These are phyloP conservation scores for Coemansia javaensis DNA, from an alignment of 192 early-diverging fungal genomes.

Conservation along the genomic window DNA sequence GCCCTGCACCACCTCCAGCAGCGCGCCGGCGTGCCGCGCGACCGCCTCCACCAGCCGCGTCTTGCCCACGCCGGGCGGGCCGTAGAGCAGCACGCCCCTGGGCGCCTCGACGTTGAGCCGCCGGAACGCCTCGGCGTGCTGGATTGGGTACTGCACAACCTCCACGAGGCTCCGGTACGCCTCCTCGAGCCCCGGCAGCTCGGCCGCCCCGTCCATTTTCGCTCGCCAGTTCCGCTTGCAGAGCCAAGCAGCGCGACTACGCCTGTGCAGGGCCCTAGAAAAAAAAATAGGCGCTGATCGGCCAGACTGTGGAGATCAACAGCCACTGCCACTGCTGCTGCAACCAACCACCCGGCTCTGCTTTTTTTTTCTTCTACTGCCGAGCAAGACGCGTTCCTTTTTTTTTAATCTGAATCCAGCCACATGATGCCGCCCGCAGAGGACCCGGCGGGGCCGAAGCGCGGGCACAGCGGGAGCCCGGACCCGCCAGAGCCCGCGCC, in stretches of 20 bases:
- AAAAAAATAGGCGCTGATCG: too few species aligned
- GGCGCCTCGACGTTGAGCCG: conserved; percentile 74
- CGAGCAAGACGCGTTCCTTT: too few species aligned
- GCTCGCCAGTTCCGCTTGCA: too few species aligned
- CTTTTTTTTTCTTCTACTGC: too few species aligned
- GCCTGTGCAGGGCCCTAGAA: too few species aligned
- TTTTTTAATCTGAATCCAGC: too few species aligned
- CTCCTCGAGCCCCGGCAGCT: conserved; percentile 65
- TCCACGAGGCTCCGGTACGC: conserved; percentile 73
- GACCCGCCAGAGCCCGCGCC: neutral
- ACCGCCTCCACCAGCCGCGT: conserved; percentile 76
- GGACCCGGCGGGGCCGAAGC: conserved; percentile 7
- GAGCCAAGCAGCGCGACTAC: too few species aligned
- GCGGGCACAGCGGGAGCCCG: neutral
- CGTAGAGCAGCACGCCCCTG: conserved; percentile 83
- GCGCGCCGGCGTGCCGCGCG: conserved; percentile 60
- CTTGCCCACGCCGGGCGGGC: conserved; percentile 94
- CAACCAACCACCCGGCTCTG: too few species aligned
- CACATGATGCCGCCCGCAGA: neutral
- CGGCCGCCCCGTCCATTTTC: conserved; percentile 1
- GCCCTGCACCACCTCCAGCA: conserved; percentile 71
- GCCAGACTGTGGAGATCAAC: too few species aligned
- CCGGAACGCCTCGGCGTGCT: conserved; percentile 58
- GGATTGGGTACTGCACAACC: conserved; percentile 70
- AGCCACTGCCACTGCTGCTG: too few species aligned